phyloP scores from a whole-genome alignment of 2,329 filamentous ascomycete genomes.

The Magnaporthiopsis poae region DNA sequence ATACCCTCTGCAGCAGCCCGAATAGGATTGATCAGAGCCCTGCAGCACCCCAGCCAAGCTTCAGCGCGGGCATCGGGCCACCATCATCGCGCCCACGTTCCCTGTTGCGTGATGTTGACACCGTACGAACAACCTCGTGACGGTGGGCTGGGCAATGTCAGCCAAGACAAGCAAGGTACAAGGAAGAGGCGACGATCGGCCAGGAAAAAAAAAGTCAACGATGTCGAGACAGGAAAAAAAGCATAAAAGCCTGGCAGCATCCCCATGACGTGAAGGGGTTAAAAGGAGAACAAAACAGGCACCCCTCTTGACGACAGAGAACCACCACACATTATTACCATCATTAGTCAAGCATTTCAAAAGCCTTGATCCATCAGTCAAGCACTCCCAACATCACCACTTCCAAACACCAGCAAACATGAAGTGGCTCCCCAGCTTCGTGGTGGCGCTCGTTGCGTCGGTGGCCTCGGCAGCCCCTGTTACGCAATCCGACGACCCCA shows the following conservation, averaged over 20 bases:
- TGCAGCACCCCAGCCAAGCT: neutral
- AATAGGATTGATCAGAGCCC: neutral
- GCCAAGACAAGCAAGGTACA: neutral
- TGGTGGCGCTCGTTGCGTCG: neutral
- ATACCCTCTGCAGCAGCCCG: neutral
- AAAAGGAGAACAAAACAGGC: neutral
- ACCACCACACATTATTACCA: too few relatives aligned
- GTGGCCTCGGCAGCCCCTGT: slow-evolving; percentile 6
- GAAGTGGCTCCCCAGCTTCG: slow-evolving; percentile 6
- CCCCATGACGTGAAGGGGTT: neutral
- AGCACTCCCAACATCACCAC: neutral
- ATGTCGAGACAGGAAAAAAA: neutral
- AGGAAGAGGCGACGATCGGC: neutral
- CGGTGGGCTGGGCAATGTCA: neutral
- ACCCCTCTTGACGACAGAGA: too few relatives aligned
- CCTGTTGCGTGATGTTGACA: neutral
- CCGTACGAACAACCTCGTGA: neutral
- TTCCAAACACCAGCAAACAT: neutral
- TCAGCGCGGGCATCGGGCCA: neutral
- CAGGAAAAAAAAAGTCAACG: neutral
- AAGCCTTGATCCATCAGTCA: too few relatives aligned
- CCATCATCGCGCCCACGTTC: neutral
- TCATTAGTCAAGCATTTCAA: too few relatives aligned
- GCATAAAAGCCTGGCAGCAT: neutral
- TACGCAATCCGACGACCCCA: neutral